Conservation (phyloP, 805 yeast species). For the Yarrowia sp. region DNA sequence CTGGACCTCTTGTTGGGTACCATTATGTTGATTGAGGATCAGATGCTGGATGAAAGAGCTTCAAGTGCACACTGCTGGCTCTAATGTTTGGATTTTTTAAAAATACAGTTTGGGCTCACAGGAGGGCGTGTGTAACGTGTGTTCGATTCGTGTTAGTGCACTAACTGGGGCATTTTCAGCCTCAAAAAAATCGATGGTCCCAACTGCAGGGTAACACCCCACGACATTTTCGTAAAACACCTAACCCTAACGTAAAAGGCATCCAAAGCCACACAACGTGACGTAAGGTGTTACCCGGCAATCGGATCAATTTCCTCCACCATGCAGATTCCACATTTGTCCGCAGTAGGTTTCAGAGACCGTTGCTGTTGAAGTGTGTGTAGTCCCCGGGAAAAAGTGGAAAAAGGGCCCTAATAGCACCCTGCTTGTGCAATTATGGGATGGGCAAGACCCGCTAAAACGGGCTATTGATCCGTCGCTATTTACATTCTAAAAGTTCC, state of each 20-base stretch:
- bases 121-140: slow-evolving; percentile 18
- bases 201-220: background rate
- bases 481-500: background rate
- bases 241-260: background rate
- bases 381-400: background rate
- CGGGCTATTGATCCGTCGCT: background rate
- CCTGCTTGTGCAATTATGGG: too few species aligned
- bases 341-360: slow-evolving; percentile 10
- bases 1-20: slow-evolving; percentile 25
- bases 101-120: slow-evolving; percentile 11
- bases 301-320: slow-evolving; percentile 20
- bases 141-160: slow-evolving; percentile 17
- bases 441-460: background rate
- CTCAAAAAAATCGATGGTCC: background rate
- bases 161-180: background rate
- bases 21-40: slow-evolving; percentile 6
- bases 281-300: slow-evolving; percentile 6
- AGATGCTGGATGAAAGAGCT: slow-evolving; percentile 18
- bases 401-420: background rate
- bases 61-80: slow-evolving; percentile 4
- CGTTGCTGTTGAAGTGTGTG: slow-evolving; percentile 13
- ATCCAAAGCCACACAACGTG: background rate
- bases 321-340: slow-evolving; percentile 13
- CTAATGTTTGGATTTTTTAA: slow-evolving; percentile 22
- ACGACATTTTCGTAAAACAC: background rate